These are phyloP conservation scores for Colletotrichum sp. DNA, from an alignment of 2,329 filamentous ascomycete genomes.

Conservation along the genomic window DNA sequence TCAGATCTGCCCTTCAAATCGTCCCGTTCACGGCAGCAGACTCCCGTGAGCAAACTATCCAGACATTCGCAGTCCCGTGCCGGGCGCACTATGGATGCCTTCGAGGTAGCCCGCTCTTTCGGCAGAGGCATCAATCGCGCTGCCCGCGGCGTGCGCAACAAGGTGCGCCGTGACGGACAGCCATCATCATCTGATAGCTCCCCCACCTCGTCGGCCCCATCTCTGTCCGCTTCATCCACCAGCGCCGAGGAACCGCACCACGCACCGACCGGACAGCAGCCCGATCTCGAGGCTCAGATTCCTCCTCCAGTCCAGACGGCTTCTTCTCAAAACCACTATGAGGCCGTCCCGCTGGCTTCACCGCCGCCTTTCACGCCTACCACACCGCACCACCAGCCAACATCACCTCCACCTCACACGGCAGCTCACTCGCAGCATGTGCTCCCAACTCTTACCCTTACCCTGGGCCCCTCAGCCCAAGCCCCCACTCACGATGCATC, in stretches of 20 bases:
- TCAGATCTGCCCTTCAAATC: neutral
- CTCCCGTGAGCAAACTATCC: neutral
- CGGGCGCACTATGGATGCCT: conserved; percentile 14
- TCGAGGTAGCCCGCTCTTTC: conserved; percentile 12
- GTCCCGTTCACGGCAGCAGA: neutral
- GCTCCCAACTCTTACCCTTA: conserved; percentile 5
- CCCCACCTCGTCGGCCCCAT: conserved; percentile 10
- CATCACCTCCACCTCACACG: neutral
- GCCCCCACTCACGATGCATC: conserved; percentile 8
- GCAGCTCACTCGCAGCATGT: neutral
- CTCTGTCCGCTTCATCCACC: conserved; percentile 10
- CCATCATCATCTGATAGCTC: neutral
- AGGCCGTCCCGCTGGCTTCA: conserved; percentile 4
- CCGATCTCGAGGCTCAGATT: conserved; percentile 17
- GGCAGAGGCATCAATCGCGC: conserved; percentile 15
- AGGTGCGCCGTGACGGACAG: neutral
- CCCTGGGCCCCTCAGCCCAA: conserved; percentile 13
- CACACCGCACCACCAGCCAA: neutral
- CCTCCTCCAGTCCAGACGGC: conserved; percentile 3
- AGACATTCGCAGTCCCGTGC: neutral
- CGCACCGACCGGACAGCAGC: neutral
- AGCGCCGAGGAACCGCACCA: conserved; percentile 11
- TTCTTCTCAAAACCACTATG: neutral
- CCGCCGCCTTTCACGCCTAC: conserved; percentile 4
- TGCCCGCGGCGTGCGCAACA: conserved; percentile 10